Conservation (phyloP, 305 asterid species). For the Fraxinus xanthoxyloides region DNA sequence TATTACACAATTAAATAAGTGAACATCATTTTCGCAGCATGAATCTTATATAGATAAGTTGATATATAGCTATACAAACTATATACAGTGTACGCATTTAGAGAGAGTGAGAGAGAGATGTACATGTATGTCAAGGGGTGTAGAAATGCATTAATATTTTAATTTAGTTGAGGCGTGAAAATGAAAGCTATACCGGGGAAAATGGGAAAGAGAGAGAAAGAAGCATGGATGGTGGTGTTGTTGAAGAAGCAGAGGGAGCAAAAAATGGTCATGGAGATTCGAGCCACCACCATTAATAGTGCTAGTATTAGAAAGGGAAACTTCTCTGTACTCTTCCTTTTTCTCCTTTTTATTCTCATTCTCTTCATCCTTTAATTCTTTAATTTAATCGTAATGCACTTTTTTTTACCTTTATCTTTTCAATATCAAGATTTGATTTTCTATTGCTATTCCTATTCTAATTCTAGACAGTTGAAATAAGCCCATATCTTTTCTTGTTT, state of each 20-base stretch:
- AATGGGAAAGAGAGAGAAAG: constrained; percentile 38
- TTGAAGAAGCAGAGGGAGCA: constrained; percentile 40
- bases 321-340: constrained; percentile 63
- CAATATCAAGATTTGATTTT: constrained; percentile 29
- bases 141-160: constrained; percentile 36
- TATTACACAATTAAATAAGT: constrained; percentile 16
- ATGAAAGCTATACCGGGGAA: constrained; percentile 51
- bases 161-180: constrained; percentile 47
- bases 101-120: constrained; percentile 1
- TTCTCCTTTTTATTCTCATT: constrained; percentile 71
- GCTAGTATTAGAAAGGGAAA: constrained; percentile 40
- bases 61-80: constrained; percentile 17
- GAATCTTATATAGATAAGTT: constrained; percentile 17
- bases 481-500: constrained; percentile 30
- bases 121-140: constrained; percentile 20
- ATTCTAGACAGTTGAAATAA: constrained; percentile 30
- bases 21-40: constrained; percentile 32
- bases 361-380: constrained; percentile 66
- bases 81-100: not conserved
- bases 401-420: constrained; percentile 17
- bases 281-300: constrained; percentile 52
- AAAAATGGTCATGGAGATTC: constrained; percentile 57
- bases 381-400: constrained; percentile 14
- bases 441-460: constrained; percentile 11
- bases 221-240: constrained; percentile 32